Conservation (phyloP, 768 basidiomycete genomes). For the Leccinum imitatum region DNA sequence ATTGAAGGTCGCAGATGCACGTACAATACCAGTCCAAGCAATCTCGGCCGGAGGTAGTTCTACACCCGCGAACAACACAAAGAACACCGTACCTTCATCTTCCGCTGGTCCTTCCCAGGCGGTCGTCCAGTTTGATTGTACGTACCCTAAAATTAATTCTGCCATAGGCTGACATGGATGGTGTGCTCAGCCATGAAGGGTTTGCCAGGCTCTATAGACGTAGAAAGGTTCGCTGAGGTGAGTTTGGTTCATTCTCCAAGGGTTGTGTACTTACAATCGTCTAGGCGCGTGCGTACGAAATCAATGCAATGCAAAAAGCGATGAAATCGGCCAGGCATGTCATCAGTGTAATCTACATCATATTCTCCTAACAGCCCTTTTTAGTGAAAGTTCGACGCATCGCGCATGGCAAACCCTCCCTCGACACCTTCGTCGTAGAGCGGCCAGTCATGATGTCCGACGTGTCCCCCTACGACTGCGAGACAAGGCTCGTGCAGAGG, state of each 20-base stretch:
- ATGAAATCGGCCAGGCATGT: slow-evolving; percentile 76
- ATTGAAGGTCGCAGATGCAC: slow-evolving; percentile 57
- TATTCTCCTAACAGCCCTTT: not conserved
- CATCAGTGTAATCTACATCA: fast-evolving
- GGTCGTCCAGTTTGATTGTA: slow-evolving; percentile 40
- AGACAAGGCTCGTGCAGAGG: slow-evolving; percentile 81
- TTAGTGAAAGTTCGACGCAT: slow-evolving; percentile 67
- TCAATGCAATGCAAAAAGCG: slow-evolving; percentile 83
- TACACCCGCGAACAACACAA: slow-evolving; percentile 5
- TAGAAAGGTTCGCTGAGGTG: slow-evolving; percentile 88
- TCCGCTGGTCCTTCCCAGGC: slow-evolving; percentile 40
- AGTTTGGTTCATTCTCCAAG: slow-evolving; percentile 6
- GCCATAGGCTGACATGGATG: not conserved
- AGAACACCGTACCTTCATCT: slow-evolving; percentile 32
- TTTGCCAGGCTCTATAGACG: slow-evolving; percentile 74
- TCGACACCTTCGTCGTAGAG: slow-evolving; percentile 85
- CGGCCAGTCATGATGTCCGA: slow-evolving; percentile 92
- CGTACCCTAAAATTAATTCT: slow-evolving; percentile 10
- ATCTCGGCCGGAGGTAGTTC: slow-evolving; percentile 9
- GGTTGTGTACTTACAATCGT: not conserved
- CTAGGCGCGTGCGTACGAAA: slow-evolving; percentile 88
- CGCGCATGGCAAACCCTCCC: slow-evolving; percentile 93
- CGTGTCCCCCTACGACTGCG: slow-evolving; percentile 85
- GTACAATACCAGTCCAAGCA: slow-evolving; percentile 66
- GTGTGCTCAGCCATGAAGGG: slow-evolving; percentile 48